Conservation (phyloP, 2,329 filamentous ascomycete species). For the Gliomastix tumulicola region DNA sequence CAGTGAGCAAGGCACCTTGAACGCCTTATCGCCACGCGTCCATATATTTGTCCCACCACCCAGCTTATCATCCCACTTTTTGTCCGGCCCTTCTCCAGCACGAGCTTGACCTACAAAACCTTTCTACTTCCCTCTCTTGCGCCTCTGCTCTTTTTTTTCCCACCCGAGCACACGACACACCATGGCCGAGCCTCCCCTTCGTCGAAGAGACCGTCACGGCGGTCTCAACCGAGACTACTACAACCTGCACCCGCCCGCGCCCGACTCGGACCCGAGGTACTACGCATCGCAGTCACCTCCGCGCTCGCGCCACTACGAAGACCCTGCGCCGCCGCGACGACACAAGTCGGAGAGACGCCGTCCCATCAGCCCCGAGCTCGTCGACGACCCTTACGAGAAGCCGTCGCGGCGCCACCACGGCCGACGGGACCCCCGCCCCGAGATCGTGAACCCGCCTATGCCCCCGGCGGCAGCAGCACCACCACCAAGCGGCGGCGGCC, state of each 20-base stretch:
- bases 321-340: conserved; percentile 8
- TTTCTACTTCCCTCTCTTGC: too few species aligned
- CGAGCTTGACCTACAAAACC: too few species aligned
- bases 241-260: background rate
- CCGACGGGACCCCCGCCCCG: conserved; percentile 2
- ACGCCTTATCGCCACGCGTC: too few species aligned
- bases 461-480: background rate
- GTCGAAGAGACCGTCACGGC: conserved; percentile 1
- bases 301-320: background rate
- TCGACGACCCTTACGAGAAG: conserved; percentile 6
- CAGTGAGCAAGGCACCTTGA: too few species aligned
- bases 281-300: conserved; percentile 2
- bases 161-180: background rate
- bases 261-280: background rate
- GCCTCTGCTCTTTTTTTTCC: background rate
- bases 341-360: conserved; percentile 14
- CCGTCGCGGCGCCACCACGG: conserved; percentile 6
- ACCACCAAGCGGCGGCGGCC: background rate
- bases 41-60: too few species aligned
- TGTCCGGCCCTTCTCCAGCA: too few species aligned
- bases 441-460: background rate
- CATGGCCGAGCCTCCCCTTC: conserved; percentile 2
- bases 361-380: conserved; percentile 7
- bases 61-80: too few species aligned
- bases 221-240: conserved; percentile 2